Base-by-base conservation (phyloP, 257 asterid genomes). In the Primulina tabacum region DNA sequence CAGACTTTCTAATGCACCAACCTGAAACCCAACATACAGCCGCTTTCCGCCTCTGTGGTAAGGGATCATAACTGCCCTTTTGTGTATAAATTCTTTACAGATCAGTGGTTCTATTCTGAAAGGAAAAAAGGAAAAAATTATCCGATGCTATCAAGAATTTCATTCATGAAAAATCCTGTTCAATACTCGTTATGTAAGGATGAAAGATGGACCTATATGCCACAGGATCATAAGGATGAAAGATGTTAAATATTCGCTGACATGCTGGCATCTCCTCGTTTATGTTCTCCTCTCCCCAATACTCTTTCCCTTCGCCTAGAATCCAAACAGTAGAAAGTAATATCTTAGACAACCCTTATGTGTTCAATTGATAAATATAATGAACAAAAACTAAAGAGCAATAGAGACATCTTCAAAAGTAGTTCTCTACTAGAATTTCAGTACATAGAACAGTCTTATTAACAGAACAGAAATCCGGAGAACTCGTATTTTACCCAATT, bases 21-120 rank as follows among this genome's bases (percentile, higher is more conserved):
- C 99, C 89, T 91, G 99, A 81, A 75, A 85, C 59, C 90, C 96
- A 75, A 91, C 79, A 76, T 91, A 88, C 60, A 94, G 86, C 70
- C 99, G 86, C 86, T 94, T 94, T 64, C 97, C 97, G 33, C 99
- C 99, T 80, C 95, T 84, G 82, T 94, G 97, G 78, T 90, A 94
- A 64, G 99, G 99, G 71, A 94, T 69, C 72, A 87, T 89, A 63
- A 89, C 89, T 1, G 97, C 97, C 59, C 97, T 93, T 66, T 69
- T 86, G 50, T 81, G 80, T 43, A 80, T 52, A 73, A 75, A 86
- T 50, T 94, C 99, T 80, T 94, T 94, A 77, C 97, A 89, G 73
- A 91, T 71, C 37, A 94, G 96, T 29, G 99, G 99, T 77, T 94
- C 99, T 62, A 94, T 73, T 79, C 97, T 93, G 96, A 53, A 67